These are phyloP conservation scores for Coemansia erecta DNA, from an alignment of 192 early-diverging fungal genomes.

Conservation along the genomic window DNA sequence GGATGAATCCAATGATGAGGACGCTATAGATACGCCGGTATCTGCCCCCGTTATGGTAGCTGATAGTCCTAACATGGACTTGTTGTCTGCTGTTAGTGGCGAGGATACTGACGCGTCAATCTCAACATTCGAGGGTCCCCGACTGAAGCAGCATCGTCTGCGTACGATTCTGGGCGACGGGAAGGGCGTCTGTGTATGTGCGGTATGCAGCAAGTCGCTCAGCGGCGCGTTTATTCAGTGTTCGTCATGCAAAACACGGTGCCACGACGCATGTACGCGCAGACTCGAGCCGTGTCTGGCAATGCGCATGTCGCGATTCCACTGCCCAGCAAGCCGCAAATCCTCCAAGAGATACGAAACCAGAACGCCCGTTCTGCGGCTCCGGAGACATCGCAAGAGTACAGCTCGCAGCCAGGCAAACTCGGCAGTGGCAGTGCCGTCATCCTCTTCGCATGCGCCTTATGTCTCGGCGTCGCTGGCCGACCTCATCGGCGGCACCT, in stretches of 20 bases:
- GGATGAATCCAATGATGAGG: not conserved
- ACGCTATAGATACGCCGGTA: not conserved
- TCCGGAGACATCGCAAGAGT: constrained; percentile 26
- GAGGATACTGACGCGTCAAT: constrained; percentile 49
- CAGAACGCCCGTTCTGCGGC: constrained; percentile 45
- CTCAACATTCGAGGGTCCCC: constrained; percentile 50
- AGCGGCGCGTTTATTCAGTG: constrained; percentile 50
- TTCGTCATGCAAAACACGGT: constrained; percentile 50
- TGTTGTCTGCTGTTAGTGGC: constrained; percentile 12
- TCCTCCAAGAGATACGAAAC: constrained; percentile 53
- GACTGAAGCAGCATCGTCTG: constrained; percentile 46
- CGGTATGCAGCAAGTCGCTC: constrained; percentile 26
- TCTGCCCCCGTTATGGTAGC: too few species aligned
- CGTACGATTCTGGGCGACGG: constrained; percentile 48
- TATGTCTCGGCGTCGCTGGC: constrained; percentile 10
- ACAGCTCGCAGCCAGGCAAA: constrained; percentile 15
- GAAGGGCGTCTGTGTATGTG: constrained; percentile 36
- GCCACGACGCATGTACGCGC: constrained; percentile 44
- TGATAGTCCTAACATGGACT: too few species aligned
- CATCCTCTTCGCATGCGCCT: not conserved
- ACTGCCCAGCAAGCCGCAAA: constrained; percentile 47
- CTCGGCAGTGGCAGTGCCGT: not conserved
- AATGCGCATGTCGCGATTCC: constrained; percentile 54
- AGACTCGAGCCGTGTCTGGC: constrained; percentile 37
- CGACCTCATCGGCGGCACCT: constrained; percentile 18